Conservation (phyloP, 768 basidiomycete species). For the Leccinum barrowsii region DNA sequence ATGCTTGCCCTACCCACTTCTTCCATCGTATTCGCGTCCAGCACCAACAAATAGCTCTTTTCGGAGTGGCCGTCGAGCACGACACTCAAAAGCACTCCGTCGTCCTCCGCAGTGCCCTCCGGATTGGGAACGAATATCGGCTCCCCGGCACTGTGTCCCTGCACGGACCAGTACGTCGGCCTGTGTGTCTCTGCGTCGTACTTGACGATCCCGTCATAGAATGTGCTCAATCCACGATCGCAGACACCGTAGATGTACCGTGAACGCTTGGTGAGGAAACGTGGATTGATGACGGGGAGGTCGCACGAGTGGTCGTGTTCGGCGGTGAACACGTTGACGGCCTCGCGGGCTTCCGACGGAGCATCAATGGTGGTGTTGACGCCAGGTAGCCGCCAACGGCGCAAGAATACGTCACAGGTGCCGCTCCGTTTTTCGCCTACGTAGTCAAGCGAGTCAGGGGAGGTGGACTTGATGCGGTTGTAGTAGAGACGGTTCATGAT, state of each 20-base stretch:
- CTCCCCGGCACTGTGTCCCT: slow-evolving; percentile 34
- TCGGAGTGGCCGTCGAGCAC: slow-evolving; percentile 32
- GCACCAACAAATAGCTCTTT: slow-evolving; percentile 35
- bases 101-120: slow-evolving; percentile 29
- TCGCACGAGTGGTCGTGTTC: slow-evolving; percentile 31
- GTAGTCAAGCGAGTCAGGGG: slow-evolving; percentile 24
- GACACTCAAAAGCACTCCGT: slow-evolving; percentile 36
- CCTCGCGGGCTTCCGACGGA: slow-evolving; percentile 15
- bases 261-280: slow-evolving; percentile 29
- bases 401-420: slow-evolving; percentile 21
- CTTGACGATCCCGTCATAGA: slow-evolving; percentile 36
- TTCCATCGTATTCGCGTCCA: slow-evolving; percentile 35
- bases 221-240: slow-evolving; percentile 28
- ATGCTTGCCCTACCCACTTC: slow-evolving; percentile 37
- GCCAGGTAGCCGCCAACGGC: slow-evolving; percentile 31
- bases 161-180: slow-evolving; percentile 25
- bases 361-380: slow-evolving; percentile 18
- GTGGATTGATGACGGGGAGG: slow-evolving; percentile 34
- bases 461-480: slow-evolving; percentile 26
- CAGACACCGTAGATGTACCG: slow-evolving; percentile 33
- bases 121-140: slow-evolving; percentile 37
- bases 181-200: slow-evolving; percentile 28
- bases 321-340: slow-evolving; percentile 19
- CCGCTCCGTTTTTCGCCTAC: slow-evolving; percentile 17
- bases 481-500: slow-evolving; percentile 33